Conservation (phyloP, 208 protist genomes). For the Trypanosomatidae sp. region DNA sequence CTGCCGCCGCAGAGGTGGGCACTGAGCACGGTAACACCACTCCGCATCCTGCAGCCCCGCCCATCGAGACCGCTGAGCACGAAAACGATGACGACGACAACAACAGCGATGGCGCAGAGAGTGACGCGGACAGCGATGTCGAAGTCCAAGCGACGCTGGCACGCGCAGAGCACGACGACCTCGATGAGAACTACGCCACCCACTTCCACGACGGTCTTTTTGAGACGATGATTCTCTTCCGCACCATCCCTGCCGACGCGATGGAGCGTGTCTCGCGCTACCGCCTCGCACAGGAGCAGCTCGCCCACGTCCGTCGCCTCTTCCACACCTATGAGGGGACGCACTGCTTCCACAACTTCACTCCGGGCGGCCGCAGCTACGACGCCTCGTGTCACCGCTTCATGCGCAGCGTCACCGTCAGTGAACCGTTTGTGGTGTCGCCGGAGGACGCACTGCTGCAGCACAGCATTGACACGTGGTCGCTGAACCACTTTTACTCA, state of each 20-base stretch:
- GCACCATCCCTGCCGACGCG: constrained; percentile 54
- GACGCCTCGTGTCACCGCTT: constrained; percentile 83
- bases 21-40: no score
- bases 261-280: constrained; percentile 64
- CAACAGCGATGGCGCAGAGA: not conserved
- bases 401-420: constrained; percentile 66
- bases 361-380: constrained; percentile 70
- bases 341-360: constrained; percentile 97
- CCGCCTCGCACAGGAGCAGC: constrained; percentile 45
- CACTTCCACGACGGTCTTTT: constrained; percentile 71
- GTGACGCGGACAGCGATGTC: constrained; percentile 9
- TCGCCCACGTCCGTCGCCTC: constrained; percentile 58
- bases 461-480: constrained; percentile 51
- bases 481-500: constrained; percentile 69
- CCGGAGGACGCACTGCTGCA: constrained; percentile 50
- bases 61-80: not conserved
- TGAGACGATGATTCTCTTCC: constrained; percentile 82
- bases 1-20: no score
- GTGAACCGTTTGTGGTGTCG: constrained; percentile 76
- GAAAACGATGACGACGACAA: not conserved
- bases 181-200: constrained; percentile 30
- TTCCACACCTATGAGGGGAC: constrained; percentile 91
- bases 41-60: not conserved
- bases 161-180: not conserved
- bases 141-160: constrained; percentile 14